Evolutionary conservation across 225 moss, liverwort and hornwort species (phyloP).

Genomic region (Sphagnum tenellum): DNA sequence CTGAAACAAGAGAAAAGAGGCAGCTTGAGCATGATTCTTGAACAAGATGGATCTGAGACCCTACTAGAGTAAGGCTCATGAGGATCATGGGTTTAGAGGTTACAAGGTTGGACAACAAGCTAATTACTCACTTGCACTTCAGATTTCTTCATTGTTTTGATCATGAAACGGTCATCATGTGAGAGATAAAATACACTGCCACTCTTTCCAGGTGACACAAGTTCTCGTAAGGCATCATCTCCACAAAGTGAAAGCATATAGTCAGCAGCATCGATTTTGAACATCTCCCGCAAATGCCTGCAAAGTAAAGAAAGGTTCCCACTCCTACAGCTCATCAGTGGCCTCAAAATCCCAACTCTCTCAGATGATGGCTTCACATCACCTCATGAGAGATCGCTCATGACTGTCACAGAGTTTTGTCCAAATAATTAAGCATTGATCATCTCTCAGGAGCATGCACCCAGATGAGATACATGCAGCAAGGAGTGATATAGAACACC

Average conservation of each 20-base stretch:
- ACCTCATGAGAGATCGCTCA: no score
- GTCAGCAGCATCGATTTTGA: slow-evolving; percentile 98
- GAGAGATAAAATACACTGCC: slow-evolving; percentile 99
- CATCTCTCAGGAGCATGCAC: no score
- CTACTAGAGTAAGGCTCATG: background rate
- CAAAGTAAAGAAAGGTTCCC: background rate
- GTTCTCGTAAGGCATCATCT: slow-evolving; percentile 96
- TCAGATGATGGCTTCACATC: background rate
- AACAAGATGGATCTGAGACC: no score
- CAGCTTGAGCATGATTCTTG: no score
- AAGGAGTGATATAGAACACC: slow-evolving; percentile 18
- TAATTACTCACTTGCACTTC: slow-evolving; percentile 74
- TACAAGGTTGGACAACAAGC: no score
- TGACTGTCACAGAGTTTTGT: no score
- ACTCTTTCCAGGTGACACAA: slow-evolving; percentile 91
- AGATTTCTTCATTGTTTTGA: slow-evolving; percentile 99
- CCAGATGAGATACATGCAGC: slow-evolving; percentile 4
- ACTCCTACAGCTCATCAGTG: background rate
- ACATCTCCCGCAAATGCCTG: slow-evolving; percentile 94
- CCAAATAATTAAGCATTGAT: no score
- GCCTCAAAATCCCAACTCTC: background rate
- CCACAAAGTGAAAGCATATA: slow-evolving; percentile 98
- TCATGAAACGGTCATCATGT: slow-evolving; percentile 96
- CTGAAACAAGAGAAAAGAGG: no score
- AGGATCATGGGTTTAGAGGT: background rate